Conservation (phyloP, 1,139 yeast genomes). For the Candida pseudoviswanathii region DNA sequence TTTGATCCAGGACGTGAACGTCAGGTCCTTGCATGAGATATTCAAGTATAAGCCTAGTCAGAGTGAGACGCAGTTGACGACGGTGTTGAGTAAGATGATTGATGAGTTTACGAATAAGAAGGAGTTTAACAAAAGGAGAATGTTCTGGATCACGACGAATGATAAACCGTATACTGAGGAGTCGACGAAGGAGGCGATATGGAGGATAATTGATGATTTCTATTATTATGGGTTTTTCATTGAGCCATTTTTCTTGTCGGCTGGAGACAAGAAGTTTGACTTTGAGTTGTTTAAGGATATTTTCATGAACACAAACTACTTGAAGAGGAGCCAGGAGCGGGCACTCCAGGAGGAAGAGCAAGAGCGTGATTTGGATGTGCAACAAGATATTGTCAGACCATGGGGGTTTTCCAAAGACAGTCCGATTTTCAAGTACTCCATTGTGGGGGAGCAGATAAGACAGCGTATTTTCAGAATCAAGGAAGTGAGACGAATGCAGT, state of each 20-base stretch:
- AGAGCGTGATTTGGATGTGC: constrained; percentile 13
- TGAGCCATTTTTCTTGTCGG: constrained; percentile 61
- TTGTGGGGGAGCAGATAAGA: constrained; percentile 22
- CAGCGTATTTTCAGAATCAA: constrained; percentile 54
- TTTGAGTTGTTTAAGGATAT: constrained; percentile 57
- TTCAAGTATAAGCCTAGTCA: constrained; percentile 22
- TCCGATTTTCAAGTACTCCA: constrained; percentile 12
- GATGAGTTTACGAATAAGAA: constrained; percentile 35
- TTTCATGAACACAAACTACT: constrained; percentile 45
- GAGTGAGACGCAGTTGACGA: constrained; percentile 15
- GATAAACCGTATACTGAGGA: constrained; percentile 37
- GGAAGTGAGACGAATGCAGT: constrained; percentile 63
- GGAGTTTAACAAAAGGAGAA: constrained; percentile 36
- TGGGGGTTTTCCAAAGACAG: constrained; percentile 15
- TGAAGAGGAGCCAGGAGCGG: constrained; percentile 19
- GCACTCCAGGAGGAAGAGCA: constrained; percentile 3
- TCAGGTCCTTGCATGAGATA: constrained; percentile 18
- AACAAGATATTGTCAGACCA: constrained; percentile 12
- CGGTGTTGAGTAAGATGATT: constrained; percentile 32
- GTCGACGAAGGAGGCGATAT: constrained; percentile 41
- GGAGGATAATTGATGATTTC: constrained; percentile 63
- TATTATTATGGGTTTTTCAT: constrained; percentile 54
- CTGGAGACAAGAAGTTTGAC: constrained; percentile 42
- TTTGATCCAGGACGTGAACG: constrained; percentile 27
- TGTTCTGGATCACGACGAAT: constrained; percentile 47